Evolutionary conservation across 2,329 filamentous ascomycete genomes (phyloP), one percentile per base, ranked within the genome.

Genomic region (Phyllosticta citrichinensis): DNA sequence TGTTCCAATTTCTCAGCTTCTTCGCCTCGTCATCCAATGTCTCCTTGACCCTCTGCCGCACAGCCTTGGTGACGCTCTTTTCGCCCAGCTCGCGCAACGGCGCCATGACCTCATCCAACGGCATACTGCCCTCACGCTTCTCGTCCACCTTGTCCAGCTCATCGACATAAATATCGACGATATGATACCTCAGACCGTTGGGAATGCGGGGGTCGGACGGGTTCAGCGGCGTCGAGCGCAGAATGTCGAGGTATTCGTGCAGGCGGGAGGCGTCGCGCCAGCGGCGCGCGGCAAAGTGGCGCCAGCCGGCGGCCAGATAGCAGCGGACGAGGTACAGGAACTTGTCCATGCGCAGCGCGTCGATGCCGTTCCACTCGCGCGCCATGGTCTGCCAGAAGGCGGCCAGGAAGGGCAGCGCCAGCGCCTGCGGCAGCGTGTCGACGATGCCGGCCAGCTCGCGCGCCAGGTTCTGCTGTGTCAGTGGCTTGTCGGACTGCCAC

Each of bases 401-500:
- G 58, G 74, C 71, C 20, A 80, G 61, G 67, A 79, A 81, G 9
- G 73, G 72, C 1, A 80, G 57, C 24, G 74, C 69, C 58, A 74
- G 71, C 9, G 67, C 61, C 0, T 66, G 69, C 50, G 83, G 81
- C 27, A 93, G 77, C 22, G 80, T 76, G 64, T 82, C 80, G 53
- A 88, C 73, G 56, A 97, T 83, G 1, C 76, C 82, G 52, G 91
- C 88, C 60, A 97, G 87, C 64, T 92, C 87, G 66, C 81, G 77
- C 66, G 89, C 88, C 54, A 97, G 87, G 52, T 83, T 83, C 79
- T 96, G 91, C 78, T 97, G 93, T 2, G 89, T 87, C n/a, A 86
- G 77, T 11, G 91, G 87, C 55, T 91, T 89, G 79, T 97, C 92
- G 74, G 87, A 91, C 86, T 96, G 94, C 87, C 91, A 97, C 69